A percentile compares a stretch with the other conserved stretches of the same genome.
phyloP scores from a whole-genome alignment of 495 filamentous ascomycete species.

The Penicillium goetzii region DNA sequence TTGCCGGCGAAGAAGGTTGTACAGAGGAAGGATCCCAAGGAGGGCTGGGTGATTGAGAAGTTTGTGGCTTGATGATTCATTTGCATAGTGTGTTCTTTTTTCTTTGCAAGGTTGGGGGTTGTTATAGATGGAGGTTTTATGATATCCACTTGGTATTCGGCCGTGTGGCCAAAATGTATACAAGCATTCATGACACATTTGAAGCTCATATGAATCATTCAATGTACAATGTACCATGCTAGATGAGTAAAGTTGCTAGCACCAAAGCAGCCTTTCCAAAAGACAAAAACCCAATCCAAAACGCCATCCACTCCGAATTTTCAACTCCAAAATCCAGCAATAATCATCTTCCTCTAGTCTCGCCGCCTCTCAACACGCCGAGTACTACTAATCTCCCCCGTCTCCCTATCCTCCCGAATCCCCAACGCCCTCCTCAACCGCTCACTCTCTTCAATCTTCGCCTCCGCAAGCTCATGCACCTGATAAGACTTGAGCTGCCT shows the following conservation, averaged over 20 bases:
- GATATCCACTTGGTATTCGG: constrained; percentile 30
- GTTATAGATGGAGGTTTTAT: constrained; percentile 34
- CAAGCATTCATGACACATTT: constrained; percentile 9
- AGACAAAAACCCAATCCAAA: background rate
- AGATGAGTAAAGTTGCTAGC: background rate
- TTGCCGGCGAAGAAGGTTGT: constrained; percentile 79
- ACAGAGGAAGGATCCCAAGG: constrained; percentile 70
- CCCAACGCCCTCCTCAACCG: constrained; percentile 84
- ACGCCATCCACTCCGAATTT: background rate
- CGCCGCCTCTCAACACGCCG: constrained; percentile 41
- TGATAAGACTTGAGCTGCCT: constrained; percentile 82
- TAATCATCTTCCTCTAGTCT: constrained; percentile 14
- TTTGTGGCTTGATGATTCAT: constrained; percentile 38
- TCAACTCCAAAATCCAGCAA: background rate
- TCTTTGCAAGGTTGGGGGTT: background rate
- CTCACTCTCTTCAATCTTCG: constrained; percentile 96
- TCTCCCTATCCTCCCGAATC: constrained; percentile 86
- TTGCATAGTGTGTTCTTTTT: background rate
- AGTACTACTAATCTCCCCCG: constrained; percentile 68
- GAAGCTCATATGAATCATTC: background rate
- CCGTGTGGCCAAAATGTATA: constrained; percentile 17
- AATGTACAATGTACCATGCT: constrained; percentile 3
- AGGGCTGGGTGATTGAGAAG: constrained; percentile 79
- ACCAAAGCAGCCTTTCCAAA: background rate
- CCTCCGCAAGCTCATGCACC: constrained; percentile 93